Evolutionary conservation across 164 flowering plant species (phyloP).

Genomic region (Pachysandra terminalis): DNA sequence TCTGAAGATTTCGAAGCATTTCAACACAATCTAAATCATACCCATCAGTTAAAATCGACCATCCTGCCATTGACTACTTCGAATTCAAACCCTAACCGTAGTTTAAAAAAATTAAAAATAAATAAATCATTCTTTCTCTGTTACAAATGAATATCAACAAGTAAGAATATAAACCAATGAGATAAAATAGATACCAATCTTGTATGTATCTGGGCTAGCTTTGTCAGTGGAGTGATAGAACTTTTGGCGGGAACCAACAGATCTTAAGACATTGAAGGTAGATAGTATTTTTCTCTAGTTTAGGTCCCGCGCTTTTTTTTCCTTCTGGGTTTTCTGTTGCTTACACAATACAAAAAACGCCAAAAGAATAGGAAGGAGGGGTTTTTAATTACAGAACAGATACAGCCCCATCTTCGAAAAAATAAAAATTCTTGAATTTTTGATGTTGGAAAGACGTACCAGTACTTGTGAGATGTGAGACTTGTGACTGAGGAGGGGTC

Average conservation of each 20-base stretch:
- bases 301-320: not conserved
- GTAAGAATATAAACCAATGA: too few species aligned
- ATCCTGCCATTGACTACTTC: slow-evolving; percentile 43
- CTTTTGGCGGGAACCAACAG: slow-evolving; percentile 12
- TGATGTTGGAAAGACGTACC: too few species aligned
- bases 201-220: not conserved
- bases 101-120: too few species aligned
- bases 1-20: slow-evolving; percentile 18
- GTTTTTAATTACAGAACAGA: too few species aligned
- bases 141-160: not conserved
- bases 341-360: too few species aligned
- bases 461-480: too few species aligned
- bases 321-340: too few species aligned
- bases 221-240: not conserved
- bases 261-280: slow-evolving; percentile 1
- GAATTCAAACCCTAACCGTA: slow-evolving; percentile 12
- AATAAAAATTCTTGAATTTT: too few species aligned
- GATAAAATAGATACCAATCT: too few species aligned
- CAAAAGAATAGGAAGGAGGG: too few species aligned
- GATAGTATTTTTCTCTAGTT: not conserved
- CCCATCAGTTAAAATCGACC: slow-evolving; percentile 40
- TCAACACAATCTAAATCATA: slow-evolving; percentile 23
- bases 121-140: not conserved
- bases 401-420: too few species aligned
- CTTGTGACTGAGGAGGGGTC: too few species aligned